Conservation (phyloP, 352 stramenopile genomes). For the Phytopythium aichiense region DNA sequence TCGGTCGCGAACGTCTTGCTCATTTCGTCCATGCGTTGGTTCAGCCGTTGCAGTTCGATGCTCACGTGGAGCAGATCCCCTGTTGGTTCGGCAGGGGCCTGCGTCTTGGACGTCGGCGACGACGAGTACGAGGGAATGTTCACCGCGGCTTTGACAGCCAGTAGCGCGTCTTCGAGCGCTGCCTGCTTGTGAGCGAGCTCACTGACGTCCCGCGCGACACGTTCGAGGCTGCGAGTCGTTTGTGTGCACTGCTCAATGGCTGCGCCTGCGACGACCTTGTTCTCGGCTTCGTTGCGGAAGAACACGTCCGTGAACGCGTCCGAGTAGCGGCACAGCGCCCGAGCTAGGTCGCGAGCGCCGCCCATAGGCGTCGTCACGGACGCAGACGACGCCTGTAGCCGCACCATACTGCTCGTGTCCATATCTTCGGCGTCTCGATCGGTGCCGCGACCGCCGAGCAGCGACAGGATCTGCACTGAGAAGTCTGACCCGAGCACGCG, state of each 20-base stretch:
- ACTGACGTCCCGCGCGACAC: slow-evolving; percentile 35
- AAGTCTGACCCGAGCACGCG: slow-evolving; percentile 60
- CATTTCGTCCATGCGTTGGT: slow-evolving; percentile 33
- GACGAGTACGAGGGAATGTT: neutral
- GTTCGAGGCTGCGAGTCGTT: slow-evolving; percentile 38
- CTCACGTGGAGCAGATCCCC: slow-evolving; percentile 9
- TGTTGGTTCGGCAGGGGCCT: neutral
- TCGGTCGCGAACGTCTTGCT: slow-evolving; percentile 50
- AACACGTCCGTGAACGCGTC: slow-evolving; percentile 55
- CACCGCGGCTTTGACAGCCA: slow-evolving; percentile 17
- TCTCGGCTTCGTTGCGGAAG: slow-evolving; percentile 25
- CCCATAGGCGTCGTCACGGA: slow-evolving; percentile 4
- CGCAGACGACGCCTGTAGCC: slow-evolving; percentile 3
- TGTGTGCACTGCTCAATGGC: slow-evolving; percentile 24
- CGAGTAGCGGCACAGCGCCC: slow-evolving; percentile 43
- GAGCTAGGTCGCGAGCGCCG: slow-evolving; percentile 4
- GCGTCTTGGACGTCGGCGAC: neutral
- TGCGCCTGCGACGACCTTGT: slow-evolving; percentile 13
- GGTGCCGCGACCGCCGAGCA: slow-evolving; percentile 29
- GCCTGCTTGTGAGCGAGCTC: slow-evolving; percentile 42
- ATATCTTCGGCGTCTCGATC: slow-evolving; percentile 34
- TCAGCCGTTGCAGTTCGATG: slow-evolving; percentile 36
- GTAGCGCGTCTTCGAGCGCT: slow-evolving; percentile 24
- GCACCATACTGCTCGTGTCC: neutral
- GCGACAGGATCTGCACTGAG: slow-evolving; percentile 53